A percentile compares a stretch with the other conserved stretches of the same genome.
These are phyloP conservation scores for Acanthochlamys bracteata DNA, from an alignment of 106 monocot species.

Conservation along the genomic window DNA sequence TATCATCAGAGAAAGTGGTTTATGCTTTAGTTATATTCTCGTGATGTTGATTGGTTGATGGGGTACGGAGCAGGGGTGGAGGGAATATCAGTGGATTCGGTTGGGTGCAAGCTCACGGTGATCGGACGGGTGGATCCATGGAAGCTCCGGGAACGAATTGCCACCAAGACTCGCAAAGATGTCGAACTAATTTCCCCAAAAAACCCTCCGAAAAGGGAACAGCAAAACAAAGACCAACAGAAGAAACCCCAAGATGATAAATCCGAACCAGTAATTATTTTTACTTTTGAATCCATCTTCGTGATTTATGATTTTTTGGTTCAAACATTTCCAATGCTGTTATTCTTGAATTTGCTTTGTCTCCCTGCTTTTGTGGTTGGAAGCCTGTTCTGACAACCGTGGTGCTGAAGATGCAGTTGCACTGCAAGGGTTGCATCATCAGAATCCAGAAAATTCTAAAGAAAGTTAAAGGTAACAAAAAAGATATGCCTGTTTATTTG, in stretches of 20 bases:
- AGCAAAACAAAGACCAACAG: not conserved
- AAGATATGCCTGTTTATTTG: no score
- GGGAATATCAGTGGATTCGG: conserved; percentile 16
- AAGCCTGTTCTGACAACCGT: conserved; percentile 39
- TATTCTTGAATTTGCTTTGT: not conserved
- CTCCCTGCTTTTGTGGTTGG: not conserved
- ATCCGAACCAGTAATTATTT: conserved; percentile 23
- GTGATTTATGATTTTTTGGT: no score
- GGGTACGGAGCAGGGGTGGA: conserved; percentile 35
- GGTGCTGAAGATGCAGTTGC: conserved; percentile 62
- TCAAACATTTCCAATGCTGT: no score
- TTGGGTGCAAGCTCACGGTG: conserved; percentile 41
- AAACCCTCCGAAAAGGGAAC: conserved; percentile 10
- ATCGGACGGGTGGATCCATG: conserved; percentile 58
- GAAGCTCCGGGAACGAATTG: conserved; percentile 40
- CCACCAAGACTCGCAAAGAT: conserved; percentile 45
- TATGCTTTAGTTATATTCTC: no score
- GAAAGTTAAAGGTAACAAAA: conserved; percentile 54
- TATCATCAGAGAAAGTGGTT: no score
- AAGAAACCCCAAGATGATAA: conserved; percentile 38
- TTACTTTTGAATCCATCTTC: no score
- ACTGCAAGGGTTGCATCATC: conserved; percentile 68
- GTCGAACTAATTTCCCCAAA: conserved; percentile 52
- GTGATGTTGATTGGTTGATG: no score
- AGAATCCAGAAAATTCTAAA: conserved; percentile 35